Base-by-base conservation (phyloP, 768 basidiomycete genomes). In the Kwoniella botswanensis region DNA sequence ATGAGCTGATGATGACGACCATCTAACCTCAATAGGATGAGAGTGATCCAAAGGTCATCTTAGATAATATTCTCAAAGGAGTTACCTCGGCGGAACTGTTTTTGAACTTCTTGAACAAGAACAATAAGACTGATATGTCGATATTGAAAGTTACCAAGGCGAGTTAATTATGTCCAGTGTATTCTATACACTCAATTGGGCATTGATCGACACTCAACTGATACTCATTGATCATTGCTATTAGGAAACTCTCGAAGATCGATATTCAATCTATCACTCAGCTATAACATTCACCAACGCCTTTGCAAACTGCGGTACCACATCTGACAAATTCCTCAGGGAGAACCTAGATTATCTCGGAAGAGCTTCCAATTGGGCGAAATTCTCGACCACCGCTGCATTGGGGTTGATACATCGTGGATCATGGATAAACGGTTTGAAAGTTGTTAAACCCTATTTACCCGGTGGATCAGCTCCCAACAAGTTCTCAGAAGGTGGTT, bases 341-440 rank as follows among this genome's bases (percentile, higher is more conserved):
- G 93, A 98, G 63, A 98, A 98, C 82, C 88, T 99, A 43, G 96
- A 98, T 81, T 99, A 95, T 94, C 88, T 99, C 4, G 92, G 89
- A 11, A 88, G 93, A 64, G 97, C 97, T 2, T 91, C 91, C 29
- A 98, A 99, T 82, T 99, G 97, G 97, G 93, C 94, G 35, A 99
- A 98, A 80, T 99, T 98, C 85, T 93, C 94, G 3, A 93, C 97
- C 6, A 98, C 97, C 13, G 94, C 97, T 21, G 94, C 93, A 10
- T 89, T 99, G 24, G 97, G 97, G 72, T 93, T 98, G 67, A 98
- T 99, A 73, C 94, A 98, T 86, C 95, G 96, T 80, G 97, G 97
- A 54, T 94, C 94, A 82, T 92, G 93, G 77, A 90, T 94, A 77
- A 91, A 96, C 83, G 95, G 94, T 60, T 91, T 92, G 88, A 89